Evolutionary conservation across 257 asterid genomes (phyloP).

Genomic region (Striga asiatica): DNA sequence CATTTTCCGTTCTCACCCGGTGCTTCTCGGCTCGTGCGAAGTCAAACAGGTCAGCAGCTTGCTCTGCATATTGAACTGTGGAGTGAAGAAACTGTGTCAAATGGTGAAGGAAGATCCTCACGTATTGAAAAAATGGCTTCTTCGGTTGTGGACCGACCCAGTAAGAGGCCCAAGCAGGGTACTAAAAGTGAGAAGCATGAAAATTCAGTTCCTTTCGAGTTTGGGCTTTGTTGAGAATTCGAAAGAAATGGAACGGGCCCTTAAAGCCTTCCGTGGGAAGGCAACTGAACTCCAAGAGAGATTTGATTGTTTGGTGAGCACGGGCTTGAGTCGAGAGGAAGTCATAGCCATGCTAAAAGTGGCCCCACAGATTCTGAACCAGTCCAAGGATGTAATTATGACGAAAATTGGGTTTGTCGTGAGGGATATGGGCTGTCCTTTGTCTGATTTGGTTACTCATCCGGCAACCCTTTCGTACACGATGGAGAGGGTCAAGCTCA

Average conservation of each 20-base stretch:
- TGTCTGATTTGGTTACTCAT: constrained; percentile 29
- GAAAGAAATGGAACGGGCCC: constrained; percentile 35
- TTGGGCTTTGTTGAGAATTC: constrained; percentile 54
- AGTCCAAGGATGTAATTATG: constrained; percentile 36
- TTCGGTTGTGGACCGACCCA: constrained; percentile 24
- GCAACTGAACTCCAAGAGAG: constrained; percentile 58
- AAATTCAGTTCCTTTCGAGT: constrained; percentile 36
- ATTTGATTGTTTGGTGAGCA: constrained; percentile 43
- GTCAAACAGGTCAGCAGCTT: constrained; percentile 32
- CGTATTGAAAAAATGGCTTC: constrained; percentile 36
- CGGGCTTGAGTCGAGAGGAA: constrained; percentile 38
- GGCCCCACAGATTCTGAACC: constrained; percentile 52
- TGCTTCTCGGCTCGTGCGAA: constrained; percentile 40
- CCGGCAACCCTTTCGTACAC: constrained; percentile 38
- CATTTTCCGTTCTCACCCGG: constrained; percentile 23
- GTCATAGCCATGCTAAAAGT: constrained; percentile 32
- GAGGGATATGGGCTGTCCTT: constrained; percentile 36
- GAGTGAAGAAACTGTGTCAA: constrained; percentile 26
- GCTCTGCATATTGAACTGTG: constrained; percentile 20
- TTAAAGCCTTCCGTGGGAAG: constrained; percentile 43
- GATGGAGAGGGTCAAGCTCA: constrained; percentile 35
- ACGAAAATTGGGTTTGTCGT: constrained; percentile 36
- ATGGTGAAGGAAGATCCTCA: constrained; percentile 39
- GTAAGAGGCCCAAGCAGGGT: constrained; percentile 17
- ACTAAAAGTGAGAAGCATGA: constrained; percentile 24